Percentiles rank a stretch among this genome's conserved stretches.
phyloP scores from a whole-genome alignment of 1,139 yeast genomes.

The Nakaseomyces kungkrabaensis region DNA sequence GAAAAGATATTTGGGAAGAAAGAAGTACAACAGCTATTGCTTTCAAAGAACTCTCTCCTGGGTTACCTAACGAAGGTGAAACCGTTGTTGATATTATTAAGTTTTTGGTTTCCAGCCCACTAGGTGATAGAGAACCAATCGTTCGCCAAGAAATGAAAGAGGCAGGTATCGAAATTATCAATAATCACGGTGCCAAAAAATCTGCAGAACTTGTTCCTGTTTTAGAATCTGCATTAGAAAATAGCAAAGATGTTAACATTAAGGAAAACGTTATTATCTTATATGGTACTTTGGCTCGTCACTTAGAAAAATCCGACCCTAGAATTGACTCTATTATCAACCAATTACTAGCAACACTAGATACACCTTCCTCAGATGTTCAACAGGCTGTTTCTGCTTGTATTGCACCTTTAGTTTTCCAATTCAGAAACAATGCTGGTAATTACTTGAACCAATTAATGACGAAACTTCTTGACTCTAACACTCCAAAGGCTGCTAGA shows the following conservation, averaged over 20 bases:
- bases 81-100: conserved; percentile 43
- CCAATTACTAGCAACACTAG: conserved; percentile 62
- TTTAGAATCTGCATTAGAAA: conserved; percentile 45
- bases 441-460: conserved; percentile 50
- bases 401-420: conserved; percentile 67
- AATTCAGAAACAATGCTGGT: conserved; percentile 42
- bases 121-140: conserved; percentile 62
- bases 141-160: conserved; percentile 80
- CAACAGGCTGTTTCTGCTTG: conserved; percentile 82
- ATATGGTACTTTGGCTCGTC: conserved; percentile 83
- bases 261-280: conserved; percentile 76
- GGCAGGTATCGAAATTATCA: conserved; percentile 72
- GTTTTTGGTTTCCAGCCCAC: conserved; percentile 52
- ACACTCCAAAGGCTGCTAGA: conserved; percentile 46
- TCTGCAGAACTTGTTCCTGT: conserved; percentile 69
- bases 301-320: conserved; percentile 52
- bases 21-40: conserved; percentile 75
- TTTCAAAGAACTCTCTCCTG: conserved; percentile 47
- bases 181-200: conserved; percentile 49
- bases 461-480: conserved; percentile 43
- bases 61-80: conserved; percentile 30
- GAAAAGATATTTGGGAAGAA: conserved; percentile 71
- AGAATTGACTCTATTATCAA: conserved; percentile 59
- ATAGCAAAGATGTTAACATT: conserved; percentile 48
- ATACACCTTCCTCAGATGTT: conserved; percentile 81